Conservation (phyloP, 108 stramenopile species). For the Skeletonema marinoi region DNA sequence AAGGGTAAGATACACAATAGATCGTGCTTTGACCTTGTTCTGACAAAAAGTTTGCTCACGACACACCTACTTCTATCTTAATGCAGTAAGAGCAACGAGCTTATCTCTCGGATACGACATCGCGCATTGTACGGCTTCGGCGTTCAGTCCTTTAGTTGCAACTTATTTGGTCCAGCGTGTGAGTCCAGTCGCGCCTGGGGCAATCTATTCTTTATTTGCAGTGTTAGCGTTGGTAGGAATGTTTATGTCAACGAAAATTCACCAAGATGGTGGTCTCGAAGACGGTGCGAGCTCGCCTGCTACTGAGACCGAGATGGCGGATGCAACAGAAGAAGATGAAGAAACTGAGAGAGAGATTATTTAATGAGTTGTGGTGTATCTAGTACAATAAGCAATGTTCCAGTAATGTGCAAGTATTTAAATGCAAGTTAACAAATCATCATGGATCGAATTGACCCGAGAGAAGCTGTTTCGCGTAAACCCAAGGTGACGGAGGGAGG, state of each 20-base stretch:
- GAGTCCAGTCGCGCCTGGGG: conserved; percentile 52
- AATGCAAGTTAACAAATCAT: neutral
- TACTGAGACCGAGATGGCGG: neutral
- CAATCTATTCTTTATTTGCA: conserved; percentile 55
- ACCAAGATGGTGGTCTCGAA: conserved; percentile 4
- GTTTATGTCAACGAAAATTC: conserved; percentile 1
- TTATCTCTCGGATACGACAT: conserved; percentile 69
- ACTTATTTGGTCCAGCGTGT: conserved; percentile 53
- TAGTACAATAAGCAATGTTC: neutral
- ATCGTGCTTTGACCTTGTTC: too few relatives aligned
- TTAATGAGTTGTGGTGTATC: neutral
- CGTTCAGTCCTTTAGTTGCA: conserved; percentile 63
- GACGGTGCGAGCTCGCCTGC: neutral
- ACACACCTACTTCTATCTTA: neutral
- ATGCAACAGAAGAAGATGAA: neutral
- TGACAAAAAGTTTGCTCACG: too few relatives aligned
- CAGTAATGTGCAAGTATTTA: neutral
- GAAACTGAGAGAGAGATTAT: neutral
- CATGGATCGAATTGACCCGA: conserved; percentile 22
- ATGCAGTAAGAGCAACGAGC: conserved; percentile 56
- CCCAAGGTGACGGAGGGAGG: conserved; percentile 51
- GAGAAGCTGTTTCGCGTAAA: conserved; percentile 35
- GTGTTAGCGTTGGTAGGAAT: neutral
- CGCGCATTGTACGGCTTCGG: conserved; percentile 62
- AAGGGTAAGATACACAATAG: neutral